Percentiles rank a stretch among this genome's conserved stretches.
Conservation (phyloP, 306 rosid genomes). For the Castanospermum australe region DNA sequence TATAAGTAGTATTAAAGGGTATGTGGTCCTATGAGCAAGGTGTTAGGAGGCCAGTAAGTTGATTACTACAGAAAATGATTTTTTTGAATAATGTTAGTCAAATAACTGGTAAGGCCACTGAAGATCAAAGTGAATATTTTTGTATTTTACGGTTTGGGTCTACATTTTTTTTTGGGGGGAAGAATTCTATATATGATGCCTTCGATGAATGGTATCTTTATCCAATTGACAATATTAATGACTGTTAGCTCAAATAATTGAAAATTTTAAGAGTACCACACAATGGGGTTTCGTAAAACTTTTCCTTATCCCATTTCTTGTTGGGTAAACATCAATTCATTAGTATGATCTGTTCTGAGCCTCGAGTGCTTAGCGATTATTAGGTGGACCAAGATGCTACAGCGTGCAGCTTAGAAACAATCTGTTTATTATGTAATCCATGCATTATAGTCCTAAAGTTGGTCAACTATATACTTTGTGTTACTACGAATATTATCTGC, state of each 20-base stretch:
- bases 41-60: too few species aligned
- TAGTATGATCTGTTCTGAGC: background rate
- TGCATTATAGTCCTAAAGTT: too few species aligned
- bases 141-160: too few species aligned
- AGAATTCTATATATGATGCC: too few species aligned
- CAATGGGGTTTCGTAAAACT: background rate
- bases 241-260: background rate
- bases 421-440: too few species aligned
- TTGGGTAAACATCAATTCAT: background rate
- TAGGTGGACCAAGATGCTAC: background rate
- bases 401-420: background rate
- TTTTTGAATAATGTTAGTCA: background rate
- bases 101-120: conserved; percentile 5
- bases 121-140: too few species aligned
- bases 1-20: background rate
- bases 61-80: too few species aligned
- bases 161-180: too few species aligned
- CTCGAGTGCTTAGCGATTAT: background rate
- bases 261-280: background rate
- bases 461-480: too few species aligned
- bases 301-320: background rate
- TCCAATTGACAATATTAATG: too few species aligned
- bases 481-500: too few species aligned
- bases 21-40: conserved; percentile 22
- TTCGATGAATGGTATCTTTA: too few species aligned